Percentiles rank a stretch among this genome's conserved stretches.
phyloP scores from a whole-genome alignment of 768 basidiomycete species.

The Kwoniella botswanensis region DNA sequence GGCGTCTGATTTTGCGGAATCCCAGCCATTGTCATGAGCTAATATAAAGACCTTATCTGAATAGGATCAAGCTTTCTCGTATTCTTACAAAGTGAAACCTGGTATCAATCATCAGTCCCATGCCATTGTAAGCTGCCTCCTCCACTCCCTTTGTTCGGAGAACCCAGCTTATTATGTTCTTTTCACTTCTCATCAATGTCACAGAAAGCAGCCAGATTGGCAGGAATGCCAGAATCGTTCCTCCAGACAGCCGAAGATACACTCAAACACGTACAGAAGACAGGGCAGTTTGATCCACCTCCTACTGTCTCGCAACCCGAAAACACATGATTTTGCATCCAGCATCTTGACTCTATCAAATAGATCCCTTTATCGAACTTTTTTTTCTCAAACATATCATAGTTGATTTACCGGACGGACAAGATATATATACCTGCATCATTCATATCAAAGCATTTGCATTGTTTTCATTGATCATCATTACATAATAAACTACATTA shows the following conservation, averaged over 20 bases:
- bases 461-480: not conserved
- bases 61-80: constrained; percentile 78
- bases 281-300: constrained; percentile 21
- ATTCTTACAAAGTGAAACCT: constrained; percentile 76
- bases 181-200: constrained; percentile 16
- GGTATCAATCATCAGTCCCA: constrained; percentile 92
- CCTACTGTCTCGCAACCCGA: not conserved
- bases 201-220: constrained; percentile 82
- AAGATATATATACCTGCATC: constrained; percentile 5
- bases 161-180: not conserved
- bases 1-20: not conserved
- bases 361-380: too few relatives aligned
- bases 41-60: not conserved
- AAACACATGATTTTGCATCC: not conserved
- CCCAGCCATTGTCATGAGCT: not conserved
- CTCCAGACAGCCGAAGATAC: constrained; percentile 39
- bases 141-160: not conserved
- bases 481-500: not conserved
- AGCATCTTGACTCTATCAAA: too few relatives aligned
- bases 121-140: constrained; percentile 58
- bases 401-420: too few relatives aligned
- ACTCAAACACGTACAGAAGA: constrained; percentile 27
- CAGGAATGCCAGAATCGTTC: constrained; percentile 71
- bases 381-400: too few relatives aligned
- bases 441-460: constrained; percentile 13